Evolutionary conservation across 2,329 filamentous ascomycete species (phyloP), one percentile per base, ranked within the genome.

Genomic region (Alternaria infectoria): DNA sequence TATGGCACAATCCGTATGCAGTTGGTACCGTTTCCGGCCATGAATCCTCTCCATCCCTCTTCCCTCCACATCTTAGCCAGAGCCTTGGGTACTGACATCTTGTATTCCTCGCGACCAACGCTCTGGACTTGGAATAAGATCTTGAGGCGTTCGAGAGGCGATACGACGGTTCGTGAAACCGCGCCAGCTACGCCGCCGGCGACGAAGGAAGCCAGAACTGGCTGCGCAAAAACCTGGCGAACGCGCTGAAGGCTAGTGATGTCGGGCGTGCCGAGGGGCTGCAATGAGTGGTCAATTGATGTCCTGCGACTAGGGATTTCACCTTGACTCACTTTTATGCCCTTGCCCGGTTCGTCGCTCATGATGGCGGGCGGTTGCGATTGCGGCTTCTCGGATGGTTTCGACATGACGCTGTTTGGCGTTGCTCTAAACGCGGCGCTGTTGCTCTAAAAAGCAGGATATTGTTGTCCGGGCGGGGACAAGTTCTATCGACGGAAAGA

Each of bases 1-100:
- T 99, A 99, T 5, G 96, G 96, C 56, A 99, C 93, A 70, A 99
- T 99, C 66, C 96, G 92, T 74, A 99, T 93, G 85, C 96, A 99
- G 81, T 99, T 99, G 65, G 94, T 97, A 67, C 96, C 96, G 79
- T 99, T 99, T 56, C 96, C 96, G 70, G 93, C 89, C 94, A 99
- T 97, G 81, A 98, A 97, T 0, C 96, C 96, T 79, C 89, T 90
- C 93, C 94, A 98, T 58, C 96, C 96, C 81, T 99, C 96, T 79
- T 99, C 96, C 72, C 86, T 90, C 90, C 95, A 97, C 91, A 99
- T 99, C 82, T 99, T 99, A 45, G 84, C 87, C 68, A 99, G 84
- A 5, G 93, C 96, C 81, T 96, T 93, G 71, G 90, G 89, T 61
- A 98, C 93, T 15, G 93, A 96, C 80, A 97, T 85, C 79, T 96